Percentiles rank a stretch among this genome's conserved stretches.
These are phyloP conservation scores for Quillaja saponaria DNA, from an alignment of 306 rosid genomes.

Conservation along the genomic window DNA sequence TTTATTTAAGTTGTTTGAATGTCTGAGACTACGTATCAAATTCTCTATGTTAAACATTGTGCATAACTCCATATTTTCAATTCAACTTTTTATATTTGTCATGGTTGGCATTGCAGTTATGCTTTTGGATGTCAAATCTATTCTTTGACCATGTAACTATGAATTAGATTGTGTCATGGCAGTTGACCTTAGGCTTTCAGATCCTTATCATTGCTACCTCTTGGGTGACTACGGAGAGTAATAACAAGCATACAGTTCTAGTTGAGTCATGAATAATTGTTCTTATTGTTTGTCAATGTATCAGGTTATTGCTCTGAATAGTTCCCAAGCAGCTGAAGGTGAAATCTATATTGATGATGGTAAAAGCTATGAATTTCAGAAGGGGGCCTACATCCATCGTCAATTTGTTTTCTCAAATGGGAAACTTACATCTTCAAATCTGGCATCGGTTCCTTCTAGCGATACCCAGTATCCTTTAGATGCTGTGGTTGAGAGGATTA, in stretches of 20 bases:
- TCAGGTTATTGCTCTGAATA: slow-evolving; percentile 91
- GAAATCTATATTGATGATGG: slow-evolving; percentile 90
- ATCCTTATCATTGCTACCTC: background rate
- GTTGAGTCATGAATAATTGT: slow-evolving; percentile 24
- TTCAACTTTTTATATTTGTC: no score
- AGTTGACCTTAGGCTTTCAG: background rate
- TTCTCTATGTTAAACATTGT: no score
- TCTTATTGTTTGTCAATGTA: slow-evolving; percentile 20
- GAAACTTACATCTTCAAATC: slow-evolving; percentile 62
- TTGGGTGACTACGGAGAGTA: background rate
- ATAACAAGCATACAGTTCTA: slow-evolving; percentile 10
- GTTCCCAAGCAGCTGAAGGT: slow-evolving; percentile 89
- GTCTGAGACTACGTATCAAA: no score
- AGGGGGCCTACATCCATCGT: slow-evolving; percentile 86
- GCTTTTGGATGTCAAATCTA: no score
- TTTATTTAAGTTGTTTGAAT: no score
- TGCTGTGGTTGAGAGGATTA: slow-evolving; percentile 73
- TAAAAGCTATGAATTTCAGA: slow-evolving; percentile 65
- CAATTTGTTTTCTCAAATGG: slow-evolving; percentile 71
- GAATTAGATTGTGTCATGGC: slow-evolving; percentile 5
- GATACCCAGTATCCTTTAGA: slow-evolving; percentile 41
- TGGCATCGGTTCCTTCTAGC: slow-evolving; percentile 42
- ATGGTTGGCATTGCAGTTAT: no score
- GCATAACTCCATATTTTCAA: no score
- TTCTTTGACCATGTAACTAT: background rate